Evolutionary conservation across 306 rosid genomes (phyloP).

Genomic region (Ammopiptanthus mongolicus): DNA sequence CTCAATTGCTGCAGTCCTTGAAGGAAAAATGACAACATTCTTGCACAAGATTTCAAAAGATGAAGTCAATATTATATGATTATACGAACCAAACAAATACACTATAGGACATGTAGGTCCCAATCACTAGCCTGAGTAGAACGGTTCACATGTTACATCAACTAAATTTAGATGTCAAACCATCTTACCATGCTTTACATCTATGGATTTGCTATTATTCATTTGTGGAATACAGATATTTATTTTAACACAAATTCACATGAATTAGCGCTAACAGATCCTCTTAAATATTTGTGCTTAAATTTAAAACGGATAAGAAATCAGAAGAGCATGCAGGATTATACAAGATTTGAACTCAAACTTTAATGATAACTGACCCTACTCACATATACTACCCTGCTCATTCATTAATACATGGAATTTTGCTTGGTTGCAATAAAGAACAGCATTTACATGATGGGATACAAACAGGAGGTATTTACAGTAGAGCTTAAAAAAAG

Average conservation of each 20-base stretch:
- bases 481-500: not conserved
- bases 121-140: not conserved
- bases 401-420: not conserved
- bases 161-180: not conserved
- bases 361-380: not conserved
- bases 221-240: not conserved
- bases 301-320: not conserved
- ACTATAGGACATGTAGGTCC: not conserved
- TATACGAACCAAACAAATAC: not conserved
- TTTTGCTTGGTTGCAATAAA: conserved; percentile 7
- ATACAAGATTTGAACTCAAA: not conserved
- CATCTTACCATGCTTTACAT: not conserved
- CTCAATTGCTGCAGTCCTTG: conserved; percentile 91
- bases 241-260: not conserved
- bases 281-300: not conserved
- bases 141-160: conserved; percentile 18
- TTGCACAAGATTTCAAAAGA: conserved; percentile 39
- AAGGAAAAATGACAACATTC: conserved; percentile 94
- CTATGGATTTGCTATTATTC: not conserved
- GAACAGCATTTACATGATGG: conserved; percentile 3
- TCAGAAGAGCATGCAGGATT: not conserved
- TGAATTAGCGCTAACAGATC: not conserved
- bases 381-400: not conserved
- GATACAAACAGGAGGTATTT: not conserved
- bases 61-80: conserved; percentile 31